Evolutionary conservation across 352 stramenopile genomes (phyloP), one percentile per base, ranked within the genome.

Genomic region (Pythium dissimile): DNA sequence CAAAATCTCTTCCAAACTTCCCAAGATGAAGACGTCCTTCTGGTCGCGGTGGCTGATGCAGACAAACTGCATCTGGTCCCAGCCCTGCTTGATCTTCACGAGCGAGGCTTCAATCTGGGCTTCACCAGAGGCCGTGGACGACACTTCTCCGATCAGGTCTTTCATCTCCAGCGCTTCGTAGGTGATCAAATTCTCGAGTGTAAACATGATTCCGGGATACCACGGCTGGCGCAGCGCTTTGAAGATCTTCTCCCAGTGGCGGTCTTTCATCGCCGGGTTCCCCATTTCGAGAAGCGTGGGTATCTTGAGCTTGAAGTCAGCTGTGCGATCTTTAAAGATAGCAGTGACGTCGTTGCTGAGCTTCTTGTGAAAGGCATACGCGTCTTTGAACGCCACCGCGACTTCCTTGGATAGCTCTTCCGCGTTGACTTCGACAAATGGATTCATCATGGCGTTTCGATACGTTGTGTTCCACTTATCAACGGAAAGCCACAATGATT

Each of bases 191-290:
- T 96, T 94, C 37, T 94, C 86, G 2, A 97, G 71, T 15, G 83
- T 95, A 46, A 97, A 97, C 20, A 86, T 39, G 51, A 96, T 92
- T 0, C 90, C 88, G 20, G 86, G 85, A 51, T 95, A 95, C 80
- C 84, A 96, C 20, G 86, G 83, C 57, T 95, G 86, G 5, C 86
- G 76, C 21, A 96, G 58, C 11, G 84, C 77, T 59, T 97, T 93
- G 66, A 97, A 97, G 28, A 98, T 97, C 62, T 94, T 89, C 51
- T 97, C 85, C 94, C 94, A 98, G 69, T 98, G 94, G 1, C 94
- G 87, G 42, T 97, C 90, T 70, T 98, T 97, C 69, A 98, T 94
- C 7, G 77, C 69, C 0, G 86, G 82, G 43, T 96, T 97, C 5
- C 94, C 86, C 12, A 98, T 75, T 44, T 98, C 91, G 11, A 97